phyloP scores from a whole-genome alignment of 2,329 filamentous ascomycete species.

The Exophiala oligosperma region DNA sequence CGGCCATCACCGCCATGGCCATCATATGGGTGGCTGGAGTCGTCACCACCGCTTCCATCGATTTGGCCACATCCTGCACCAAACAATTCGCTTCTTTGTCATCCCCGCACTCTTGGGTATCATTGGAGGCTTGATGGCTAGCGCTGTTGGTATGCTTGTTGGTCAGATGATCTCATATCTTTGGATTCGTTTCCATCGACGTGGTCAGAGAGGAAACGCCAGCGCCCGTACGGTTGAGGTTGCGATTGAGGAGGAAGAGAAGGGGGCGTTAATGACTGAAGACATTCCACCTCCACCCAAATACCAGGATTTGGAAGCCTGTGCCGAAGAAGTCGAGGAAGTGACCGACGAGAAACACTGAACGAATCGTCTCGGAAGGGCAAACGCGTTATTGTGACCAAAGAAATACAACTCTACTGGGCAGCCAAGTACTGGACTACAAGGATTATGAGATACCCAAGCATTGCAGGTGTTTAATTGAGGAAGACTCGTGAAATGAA shows the following conservation, averaged over 20 bases:
- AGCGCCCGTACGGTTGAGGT: slow-evolving; percentile 36
- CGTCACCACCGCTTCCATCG: slow-evolving; percentile 30
- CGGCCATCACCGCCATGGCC: slow-evolving; percentile 33
- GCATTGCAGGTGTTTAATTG: slow-evolving; percentile 19
- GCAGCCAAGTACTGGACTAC: background rate
- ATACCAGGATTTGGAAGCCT: slow-evolving; percentile 32
- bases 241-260: slow-evolving; percentile 35
- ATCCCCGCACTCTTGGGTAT: slow-evolving; percentile 47
- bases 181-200: slow-evolving; percentile 39
- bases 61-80: slow-evolving; percentile 38
- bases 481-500: background rate
- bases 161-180: slow-evolving; percentile 47
- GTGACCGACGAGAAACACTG: slow-evolving; percentile 27
- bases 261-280: slow-evolving; percentile 40
- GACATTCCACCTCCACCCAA: slow-evolving; percentile 40
- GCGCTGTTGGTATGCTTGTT: slow-evolving; percentile 49
- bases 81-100: slow-evolving; percentile 46
- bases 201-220: slow-evolving; percentile 34
- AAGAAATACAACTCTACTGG: background rate
- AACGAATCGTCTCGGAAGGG: background rate
- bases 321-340: slow-evolving; percentile 10
- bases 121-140: slow-evolving; percentile 46
- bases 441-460: slow-evolving; percentile 10
- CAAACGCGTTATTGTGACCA: background rate
- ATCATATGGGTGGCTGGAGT: slow-evolving; percentile 29